Evolutionary conservation across 139 green algal species (phyloP).

Genomic region (Chlamydomonas incerta): DNA sequence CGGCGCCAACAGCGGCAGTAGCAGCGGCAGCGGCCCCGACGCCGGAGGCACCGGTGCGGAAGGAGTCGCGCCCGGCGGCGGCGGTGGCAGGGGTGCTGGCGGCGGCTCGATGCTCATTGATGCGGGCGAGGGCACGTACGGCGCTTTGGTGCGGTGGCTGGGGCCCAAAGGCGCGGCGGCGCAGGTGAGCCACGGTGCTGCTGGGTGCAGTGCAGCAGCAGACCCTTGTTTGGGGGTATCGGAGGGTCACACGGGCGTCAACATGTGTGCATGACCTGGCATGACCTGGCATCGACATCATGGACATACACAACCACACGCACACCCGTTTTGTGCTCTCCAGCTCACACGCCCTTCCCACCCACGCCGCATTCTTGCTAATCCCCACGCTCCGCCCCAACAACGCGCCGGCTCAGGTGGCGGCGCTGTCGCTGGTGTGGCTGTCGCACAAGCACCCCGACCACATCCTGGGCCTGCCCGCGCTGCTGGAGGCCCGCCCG

Average conservation of each 20-base stretch:
- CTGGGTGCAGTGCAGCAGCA: too few relatives aligned
- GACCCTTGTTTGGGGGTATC: too few relatives aligned
- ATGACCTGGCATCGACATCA: too few relatives aligned
- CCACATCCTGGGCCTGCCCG: conserved; percentile 74
- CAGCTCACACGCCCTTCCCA: too few relatives aligned
- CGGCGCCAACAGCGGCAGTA: too few relatives aligned
- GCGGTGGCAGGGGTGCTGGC: background rate
- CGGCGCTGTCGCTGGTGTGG: conserved; percentile 74
- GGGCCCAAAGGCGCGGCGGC: conserved; percentile 41
- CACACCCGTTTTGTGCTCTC: too few relatives aligned
- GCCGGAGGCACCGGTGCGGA: background rate
- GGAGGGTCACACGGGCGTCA: too few relatives aligned
- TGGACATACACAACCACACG: too few relatives aligned
- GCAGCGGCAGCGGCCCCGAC: background rate
- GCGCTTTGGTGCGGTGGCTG: conserved; percentile 62
- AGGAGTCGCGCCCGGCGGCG: background rate
- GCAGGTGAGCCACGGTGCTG: conserved; percentile 49
- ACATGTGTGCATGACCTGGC: too few relatives aligned
- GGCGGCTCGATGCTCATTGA: conserved; percentile 78
- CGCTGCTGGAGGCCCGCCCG: conserved; percentile 66
- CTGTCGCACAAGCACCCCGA: conserved; percentile 90
- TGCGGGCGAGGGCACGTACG: conserved; percentile 80
- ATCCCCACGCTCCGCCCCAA: too few relatives aligned
- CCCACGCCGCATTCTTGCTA: too few relatives aligned
- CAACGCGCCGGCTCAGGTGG: too few relatives aligned